Percentiles rank a stretch among this genome's conserved stretches.
Evolutionary conservation across 1,139 yeast genomes (phyloP).

Genomic region (Casaregolazyma lundiana): DNA sequence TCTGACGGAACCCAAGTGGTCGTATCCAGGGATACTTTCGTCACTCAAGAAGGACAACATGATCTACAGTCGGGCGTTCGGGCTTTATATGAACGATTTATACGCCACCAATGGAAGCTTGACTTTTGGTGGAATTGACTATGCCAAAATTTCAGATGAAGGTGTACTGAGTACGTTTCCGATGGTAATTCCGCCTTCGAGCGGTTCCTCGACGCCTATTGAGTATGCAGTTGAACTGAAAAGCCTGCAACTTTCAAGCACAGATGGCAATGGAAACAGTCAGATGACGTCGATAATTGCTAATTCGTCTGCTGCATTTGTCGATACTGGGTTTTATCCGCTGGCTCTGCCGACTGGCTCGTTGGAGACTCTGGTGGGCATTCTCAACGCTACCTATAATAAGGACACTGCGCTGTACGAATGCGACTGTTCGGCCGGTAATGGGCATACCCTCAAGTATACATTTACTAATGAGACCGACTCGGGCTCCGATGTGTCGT

Average conservation of each 20-base stretch:
- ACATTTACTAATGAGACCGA: conserved; percentile 10
- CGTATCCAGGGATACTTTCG: conserved; percentile 43
- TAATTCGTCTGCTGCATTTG: conserved; percentile 22
- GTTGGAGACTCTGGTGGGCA: conserved; percentile 7
- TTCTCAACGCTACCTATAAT: conserved; percentile 14
- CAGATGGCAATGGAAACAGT: conserved; percentile 1
- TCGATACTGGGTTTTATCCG: conserved; percentile 39
- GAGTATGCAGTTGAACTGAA: conserved; percentile 18
- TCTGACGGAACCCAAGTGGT: conserved; percentile 12
- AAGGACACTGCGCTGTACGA: conserved; percentile 14
- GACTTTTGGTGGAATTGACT: conserved; percentile 57
- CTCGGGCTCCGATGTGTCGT: conserved; percentile 11
- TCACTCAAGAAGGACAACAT: conserved; percentile 45
- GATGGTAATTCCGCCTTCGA: conserved; percentile 15
- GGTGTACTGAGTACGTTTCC: conserved; percentile 33
- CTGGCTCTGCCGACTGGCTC: conserved; percentile 15
- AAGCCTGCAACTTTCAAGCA: conserved; percentile 2
- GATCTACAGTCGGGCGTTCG: conserved; percentile 47
- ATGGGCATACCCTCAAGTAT: conserved; percentile 3
- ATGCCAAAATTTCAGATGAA: conserved; percentile 47
- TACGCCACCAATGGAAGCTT: conserved; percentile 44
- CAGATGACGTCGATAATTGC: conserved; percentile 9
- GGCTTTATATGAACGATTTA: conserved; percentile 47
- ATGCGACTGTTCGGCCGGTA: conserved; percentile 8
- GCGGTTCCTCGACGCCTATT: conserved; percentile 12